phyloP scores from a whole-genome alignment of 495 filamentous ascomycete genomes.

The Cryomyces antarcticus region DNA sequence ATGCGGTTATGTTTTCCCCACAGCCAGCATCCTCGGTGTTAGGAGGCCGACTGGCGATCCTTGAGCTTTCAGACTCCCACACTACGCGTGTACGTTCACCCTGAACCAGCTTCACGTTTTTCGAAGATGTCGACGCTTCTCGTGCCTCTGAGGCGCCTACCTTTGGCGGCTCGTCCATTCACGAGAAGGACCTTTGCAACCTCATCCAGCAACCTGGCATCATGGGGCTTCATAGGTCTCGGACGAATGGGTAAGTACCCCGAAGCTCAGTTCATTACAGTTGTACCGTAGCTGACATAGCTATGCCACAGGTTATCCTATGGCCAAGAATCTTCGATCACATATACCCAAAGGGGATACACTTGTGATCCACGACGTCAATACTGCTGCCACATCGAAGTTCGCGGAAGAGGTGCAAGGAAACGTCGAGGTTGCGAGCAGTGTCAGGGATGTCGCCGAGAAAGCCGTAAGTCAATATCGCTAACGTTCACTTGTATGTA shows the following conservation, averaged over 20 bases:
- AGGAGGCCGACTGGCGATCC: too few species aligned
- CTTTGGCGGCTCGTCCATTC: neutral
- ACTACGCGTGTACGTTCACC: too few species aligned
- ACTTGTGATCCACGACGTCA: conserved; percentile 24
- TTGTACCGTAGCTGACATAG: neutral
- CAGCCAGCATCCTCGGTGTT: too few species aligned
- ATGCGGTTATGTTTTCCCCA: too few species aligned
- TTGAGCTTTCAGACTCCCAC: too few species aligned
- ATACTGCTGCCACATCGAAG: conserved; percentile 15
- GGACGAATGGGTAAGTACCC: conserved; percentile 19
- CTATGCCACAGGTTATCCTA: conserved; percentile 23
- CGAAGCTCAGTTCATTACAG: neutral
- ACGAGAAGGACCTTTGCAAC: conserved; percentile 8
- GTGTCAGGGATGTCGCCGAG: conserved; percentile 19
- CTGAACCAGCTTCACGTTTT: too few species aligned
- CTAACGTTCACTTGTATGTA: neutral
- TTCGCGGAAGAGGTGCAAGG: conserved; percentile 14
- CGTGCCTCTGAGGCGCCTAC: too few species aligned
- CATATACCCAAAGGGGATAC: conserved; percentile 17
- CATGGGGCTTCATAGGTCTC: conserved; percentile 24
- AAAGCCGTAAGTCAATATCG: conserved; percentile 16
- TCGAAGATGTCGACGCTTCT: too few species aligned
- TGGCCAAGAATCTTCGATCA: conserved; percentile 26
- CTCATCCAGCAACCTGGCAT: conserved; percentile 3
- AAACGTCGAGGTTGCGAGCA: conserved; percentile 11